A percentile compares a stretch with the other conserved stretches of the same genome.
Conservation (phyloP, 2,329 filamentous ascomycete genomes). For the Byssochlamys sp. region DNA sequence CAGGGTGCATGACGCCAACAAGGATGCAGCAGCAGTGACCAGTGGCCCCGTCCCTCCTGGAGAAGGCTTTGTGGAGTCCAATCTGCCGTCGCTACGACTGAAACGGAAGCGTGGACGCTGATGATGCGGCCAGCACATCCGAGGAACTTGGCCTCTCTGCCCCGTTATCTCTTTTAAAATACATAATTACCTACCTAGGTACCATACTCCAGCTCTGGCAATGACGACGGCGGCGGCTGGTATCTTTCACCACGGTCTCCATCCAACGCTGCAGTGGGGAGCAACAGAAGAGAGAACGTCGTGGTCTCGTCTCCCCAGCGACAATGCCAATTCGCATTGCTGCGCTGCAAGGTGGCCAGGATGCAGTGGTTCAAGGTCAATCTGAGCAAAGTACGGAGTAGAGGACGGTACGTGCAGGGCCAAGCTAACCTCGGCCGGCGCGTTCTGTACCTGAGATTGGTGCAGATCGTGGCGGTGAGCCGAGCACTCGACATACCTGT, state of each 20-base stretch:
- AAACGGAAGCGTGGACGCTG: neutral
- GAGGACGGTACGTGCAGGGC: neutral
- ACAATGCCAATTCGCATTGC: neutral
- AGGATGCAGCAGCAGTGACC: neutral
- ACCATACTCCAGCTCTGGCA: too few species aligned
- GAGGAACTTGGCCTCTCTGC: neutral
- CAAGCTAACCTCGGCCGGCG: neutral
- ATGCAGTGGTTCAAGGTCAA: neutral
- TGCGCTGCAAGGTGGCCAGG: neutral
- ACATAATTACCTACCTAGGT: neutral
- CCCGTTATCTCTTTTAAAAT: neutral
- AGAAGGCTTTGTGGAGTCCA: neutral
- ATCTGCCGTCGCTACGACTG: neutral
- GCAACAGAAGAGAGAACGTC: neutral
- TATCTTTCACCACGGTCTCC: neutral
- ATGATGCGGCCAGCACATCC: neutral
- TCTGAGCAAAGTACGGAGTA: neutral
- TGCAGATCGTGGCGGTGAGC: neutral
- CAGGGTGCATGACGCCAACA: conserved; percentile 26
- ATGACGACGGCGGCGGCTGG: neutral
- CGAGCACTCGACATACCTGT: neutral
- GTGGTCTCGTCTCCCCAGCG: neutral
- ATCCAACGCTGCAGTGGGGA: neutral
- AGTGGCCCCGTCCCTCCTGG: conserved; percentile 1
- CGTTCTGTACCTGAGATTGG: neutral